A percentile compares a stretch with the other conserved stretches of the same genome.
These are phyloP conservation scores for Striga asiatica DNA, from an alignment of 257 asterid species.

Conservation along the genomic window DNA sequence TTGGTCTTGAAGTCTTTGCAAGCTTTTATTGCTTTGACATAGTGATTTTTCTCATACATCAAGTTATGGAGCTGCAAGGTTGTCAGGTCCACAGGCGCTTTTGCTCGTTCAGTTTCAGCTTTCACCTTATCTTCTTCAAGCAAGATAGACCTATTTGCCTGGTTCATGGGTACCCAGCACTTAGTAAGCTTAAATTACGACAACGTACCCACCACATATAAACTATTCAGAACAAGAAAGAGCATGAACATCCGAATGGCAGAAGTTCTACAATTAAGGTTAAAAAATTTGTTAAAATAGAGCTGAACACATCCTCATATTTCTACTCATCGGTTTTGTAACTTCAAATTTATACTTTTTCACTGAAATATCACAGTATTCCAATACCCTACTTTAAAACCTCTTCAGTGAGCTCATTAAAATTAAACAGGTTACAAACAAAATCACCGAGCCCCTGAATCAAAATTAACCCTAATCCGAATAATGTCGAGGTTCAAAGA, in stretches of 20 bases:
- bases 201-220: too few species aligned
- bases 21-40: conserved; percentile 88
- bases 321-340: conserved; percentile 3
- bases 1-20: conserved; percentile 95
- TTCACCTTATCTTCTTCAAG: conserved; percentile 87
- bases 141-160: conserved; percentile 95
- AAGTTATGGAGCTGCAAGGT: conserved; percentile 92
- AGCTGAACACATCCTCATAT: too few species aligned
- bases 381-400: not conserved
- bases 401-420: not conserved
- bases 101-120: conserved; percentile 83
- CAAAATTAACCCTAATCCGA: not conserved
- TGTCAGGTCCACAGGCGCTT: conserved; percentile 78
- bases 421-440: not conserved
- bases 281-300: too few species aligned
- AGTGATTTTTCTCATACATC: conserved; percentile 95
- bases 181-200: too few species aligned
- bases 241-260: too few species aligned
- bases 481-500: not conserved
- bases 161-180: conserved; percentile 16
- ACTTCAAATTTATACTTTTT: not conserved
- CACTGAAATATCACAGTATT: not conserved
- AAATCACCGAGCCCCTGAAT: not conserved
- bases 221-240: too few species aligned
- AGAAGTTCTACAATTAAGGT: too few species aligned